phyloP scores from a whole-genome alignment of 2,329 filamentous ascomycete genomes.

The Penicillium sp. region DNA sequence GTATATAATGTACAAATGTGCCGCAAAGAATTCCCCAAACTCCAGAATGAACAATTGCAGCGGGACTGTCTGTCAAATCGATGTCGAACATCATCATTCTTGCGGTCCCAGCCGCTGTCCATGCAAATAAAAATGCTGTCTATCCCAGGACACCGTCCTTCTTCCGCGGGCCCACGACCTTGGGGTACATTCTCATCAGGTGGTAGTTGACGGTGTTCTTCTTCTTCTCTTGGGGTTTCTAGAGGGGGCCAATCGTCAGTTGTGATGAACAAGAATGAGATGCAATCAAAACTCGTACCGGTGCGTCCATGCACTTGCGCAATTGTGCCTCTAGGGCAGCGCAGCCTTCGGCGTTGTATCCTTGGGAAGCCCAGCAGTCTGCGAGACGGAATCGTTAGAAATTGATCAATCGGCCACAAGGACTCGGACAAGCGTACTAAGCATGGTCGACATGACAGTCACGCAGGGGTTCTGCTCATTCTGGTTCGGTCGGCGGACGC shows the following conservation, averaged over 20 bases:
- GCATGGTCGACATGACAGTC: slow-evolving; percentile 67
- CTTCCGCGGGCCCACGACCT: slow-evolving; percentile 73
- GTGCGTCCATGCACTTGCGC: slow-evolving; percentile 77
- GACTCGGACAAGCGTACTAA: slow-evolving; percentile 57
- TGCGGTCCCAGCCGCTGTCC: slow-evolving; percentile 1
- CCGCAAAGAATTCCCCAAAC: slow-evolving; percentile 25
- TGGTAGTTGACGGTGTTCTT: slow-evolving; percentile 93
- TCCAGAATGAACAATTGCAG: slow-evolving; percentile 10
- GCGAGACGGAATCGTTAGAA: slow-evolving; percentile 16
- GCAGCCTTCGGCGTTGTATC: slow-evolving; percentile 59
- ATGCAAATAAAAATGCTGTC: slow-evolving; percentile 9
- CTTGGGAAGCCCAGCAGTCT: slow-evolving; percentile 55
- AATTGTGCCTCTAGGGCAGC: slow-evolving; percentile 64
- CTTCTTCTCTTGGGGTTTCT: slow-evolving; percentile 62
- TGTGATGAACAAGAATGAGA: neutral
- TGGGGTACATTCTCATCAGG: slow-evolving; percentile 74
- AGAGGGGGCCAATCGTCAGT: slow-evolving; percentile 8
- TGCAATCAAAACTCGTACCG: slow-evolving; percentile 56
- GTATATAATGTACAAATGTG: slow-evolving; percentile 34
- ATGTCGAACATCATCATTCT: neutral
- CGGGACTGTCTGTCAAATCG: neutral
- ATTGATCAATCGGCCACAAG: neutral
- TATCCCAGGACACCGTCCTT: slow-evolving; percentile 54
- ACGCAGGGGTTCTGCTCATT: slow-evolving; percentile 67
- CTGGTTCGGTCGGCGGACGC: slow-evolving; percentile 67